Conservation (phyloP, 306 rosid species). For the Ceratonia siliqua region DNA sequence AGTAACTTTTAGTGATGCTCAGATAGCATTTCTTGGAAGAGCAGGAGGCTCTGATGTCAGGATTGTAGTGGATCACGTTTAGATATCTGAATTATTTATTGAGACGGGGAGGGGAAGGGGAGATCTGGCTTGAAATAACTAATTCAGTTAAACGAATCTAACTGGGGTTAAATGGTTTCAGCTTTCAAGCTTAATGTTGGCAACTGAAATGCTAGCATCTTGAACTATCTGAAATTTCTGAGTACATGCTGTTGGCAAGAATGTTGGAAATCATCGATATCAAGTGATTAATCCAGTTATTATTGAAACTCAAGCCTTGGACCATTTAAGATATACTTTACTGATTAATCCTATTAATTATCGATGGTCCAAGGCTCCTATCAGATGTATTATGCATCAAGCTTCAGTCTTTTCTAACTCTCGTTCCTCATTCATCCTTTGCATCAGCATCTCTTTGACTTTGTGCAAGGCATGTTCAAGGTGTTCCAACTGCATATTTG, state of each 20-base stretch:
- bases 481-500: slow-evolving; percentile 43
- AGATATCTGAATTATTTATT: background rate
- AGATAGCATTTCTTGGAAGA: background rate
- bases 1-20: background rate
- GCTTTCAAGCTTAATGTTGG: background rate
- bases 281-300: slow-evolving; percentile 22
- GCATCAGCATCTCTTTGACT: slow-evolving; percentile 45
- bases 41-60: background rate
- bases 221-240: background rate
- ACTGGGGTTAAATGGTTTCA: background rate
- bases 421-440: slow-evolving; percentile 32
- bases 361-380: no score
- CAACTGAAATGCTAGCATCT: background rate
- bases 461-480: slow-evolving; percentile 38
- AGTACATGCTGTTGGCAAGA: background rate
- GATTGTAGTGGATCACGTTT: background rate
- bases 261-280: background rate
- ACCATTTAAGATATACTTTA: no score
- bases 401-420: slow-evolving; percentile 23
- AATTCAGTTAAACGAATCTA: background rate
- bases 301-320: background rate
- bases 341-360: no score
- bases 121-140: background rate
- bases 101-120: background rate
- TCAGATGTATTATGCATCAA: slow-evolving; percentile 24